Evolutionary conservation across 2,329 filamentous ascomycete species (phyloP).

Genomic region (Penicillium paneum): DNA sequence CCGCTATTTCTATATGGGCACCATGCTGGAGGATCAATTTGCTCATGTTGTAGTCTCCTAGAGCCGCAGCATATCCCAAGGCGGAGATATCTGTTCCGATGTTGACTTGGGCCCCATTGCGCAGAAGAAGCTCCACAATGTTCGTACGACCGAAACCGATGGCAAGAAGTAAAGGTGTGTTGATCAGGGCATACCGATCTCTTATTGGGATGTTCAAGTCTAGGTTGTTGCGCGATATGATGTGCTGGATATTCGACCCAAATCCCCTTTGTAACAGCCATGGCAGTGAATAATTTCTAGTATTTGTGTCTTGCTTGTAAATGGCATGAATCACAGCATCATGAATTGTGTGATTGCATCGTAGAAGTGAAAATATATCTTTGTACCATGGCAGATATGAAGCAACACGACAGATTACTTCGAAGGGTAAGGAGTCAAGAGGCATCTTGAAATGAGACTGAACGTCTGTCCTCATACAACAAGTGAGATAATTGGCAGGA

Average conservation of each 20-base stretch:
- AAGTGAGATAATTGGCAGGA: background rate
- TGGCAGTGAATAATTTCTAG: accelerated
- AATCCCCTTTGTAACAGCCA: background rate
- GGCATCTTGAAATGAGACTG: background rate
- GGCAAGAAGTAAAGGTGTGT: background rate
- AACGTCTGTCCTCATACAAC: background rate
- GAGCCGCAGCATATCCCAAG: background rate
- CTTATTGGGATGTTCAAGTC: background rate
- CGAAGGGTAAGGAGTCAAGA: background rate
- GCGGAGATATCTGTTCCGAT: background rate
- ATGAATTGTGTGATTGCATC: background rate
- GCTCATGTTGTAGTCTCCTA: background rate
- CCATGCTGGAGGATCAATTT: background rate
- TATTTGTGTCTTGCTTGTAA: background rate
- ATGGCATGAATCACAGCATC: background rate
- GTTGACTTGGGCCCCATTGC: background rate
- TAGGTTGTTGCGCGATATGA: background rate
- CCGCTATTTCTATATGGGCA: background rate
- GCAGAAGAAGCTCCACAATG: background rate
- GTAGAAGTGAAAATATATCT: background rate
- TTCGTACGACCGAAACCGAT: background rate
- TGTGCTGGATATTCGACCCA: background rate
- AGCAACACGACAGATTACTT: background rate
- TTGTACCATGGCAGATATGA: background rate
- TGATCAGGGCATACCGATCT: accelerated